Percentiles rank a stretch among this genome's conserved stretches.
Conservation (phyloP, 768 basidiomycete species). For the Leccinum fibrillosum region DNA sequence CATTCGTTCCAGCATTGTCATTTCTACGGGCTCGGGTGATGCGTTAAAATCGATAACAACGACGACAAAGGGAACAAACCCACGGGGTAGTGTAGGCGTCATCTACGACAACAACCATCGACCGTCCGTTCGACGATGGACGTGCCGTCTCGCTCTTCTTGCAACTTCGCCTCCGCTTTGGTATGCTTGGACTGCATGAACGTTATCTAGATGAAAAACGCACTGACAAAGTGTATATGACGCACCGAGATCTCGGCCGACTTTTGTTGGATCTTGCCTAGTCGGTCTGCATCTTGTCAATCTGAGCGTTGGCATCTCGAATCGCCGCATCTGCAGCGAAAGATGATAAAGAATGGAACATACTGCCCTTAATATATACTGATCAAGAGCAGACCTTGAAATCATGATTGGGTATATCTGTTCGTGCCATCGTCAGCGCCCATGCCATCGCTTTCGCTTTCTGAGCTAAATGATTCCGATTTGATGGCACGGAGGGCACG, state of each 20-base stretch:
- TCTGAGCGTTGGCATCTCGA: slow-evolving; percentile 36
- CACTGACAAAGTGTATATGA: neutral
- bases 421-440: slow-evolving; percentile 47
- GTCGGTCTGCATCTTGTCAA: slow-evolving; percentile 58
- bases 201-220: neutral
- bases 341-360: slow-evolving; percentile 21
- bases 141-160: slow-evolving; percentile 91
- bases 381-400: slow-evolving; percentile 16
- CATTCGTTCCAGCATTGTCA: neutral
- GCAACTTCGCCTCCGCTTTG: slow-evolving; percentile 66
- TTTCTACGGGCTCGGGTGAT: neutral
- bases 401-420: slow-evolving; percentile 36
- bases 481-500: slow-evolving; percentile 46
- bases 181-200: slow-evolving; percentile 48
- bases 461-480: slow-evolving; percentile 59
- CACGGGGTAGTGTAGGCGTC: too few species aligned
- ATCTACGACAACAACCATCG: too few species aligned
- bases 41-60: neutral
- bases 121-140: slow-evolving; percentile 83
- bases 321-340: slow-evolving; percentile 20
- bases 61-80: too few species aligned
- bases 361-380: slow-evolving; percentile 3
- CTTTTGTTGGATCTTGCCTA: slow-evolving; percentile 54
- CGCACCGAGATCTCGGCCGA: slow-evolving; percentile 31
- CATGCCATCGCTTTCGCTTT: slow-evolving; percentile 68